Base-by-base conservation (phyloP, 768 basidiomycete genomes). In the Suillus clintonianus region DNA sequence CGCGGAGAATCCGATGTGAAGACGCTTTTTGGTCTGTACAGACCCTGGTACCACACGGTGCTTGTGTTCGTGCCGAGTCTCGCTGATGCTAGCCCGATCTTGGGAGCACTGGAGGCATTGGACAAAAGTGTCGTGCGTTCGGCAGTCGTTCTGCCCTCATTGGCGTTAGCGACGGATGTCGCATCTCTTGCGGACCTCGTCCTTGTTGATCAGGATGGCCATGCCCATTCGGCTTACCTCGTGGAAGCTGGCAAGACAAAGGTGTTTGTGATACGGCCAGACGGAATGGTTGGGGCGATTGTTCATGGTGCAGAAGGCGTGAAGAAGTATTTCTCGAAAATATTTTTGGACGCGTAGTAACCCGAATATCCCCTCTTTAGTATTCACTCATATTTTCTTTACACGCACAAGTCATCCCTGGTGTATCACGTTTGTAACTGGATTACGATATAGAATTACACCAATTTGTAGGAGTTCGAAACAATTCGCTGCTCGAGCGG, bases 251-350 rank as follows among this genome's bases (percentile, higher is more conserved):
- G 71, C 8, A 76, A 75, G 51, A 66, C 68, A 6, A 64, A 77
- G 19, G 73, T 74, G 5, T 70, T 80, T 27, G 61, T 63, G 7
- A 71, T 83, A 17, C 69, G 82, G 19, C 82, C 81, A 0, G 81
- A 83, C 67, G 80, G 78, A 6, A 71, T 79, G 14, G 67, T 83
- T 32, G 82, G 81, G 11, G 80, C 78, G 3, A 71, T 80, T 37
- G 77, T 78, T 2, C 45, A 37, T 8, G 54, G 59, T 5, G 65
- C 30, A 9, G 62, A 57, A 22, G 61, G 62, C 5, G 22, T 68
- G 50, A n/a, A 59, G 50, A n/a, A 59, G 30, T 68, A 67, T 41
- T 67, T 68, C 36, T 39, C 30, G 11, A 42, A 72, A 71, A 42
- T 68, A 68, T 22, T 62, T 37, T 37, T 27, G 27, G 27, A 27